A percentile compares a stretch with the other conserved stretches of the same genome.
phyloP scores from a whole-genome alignment of 2,329 filamentous ascomycete genomes.

The Sporothrix pseudoabietina region DNA sequence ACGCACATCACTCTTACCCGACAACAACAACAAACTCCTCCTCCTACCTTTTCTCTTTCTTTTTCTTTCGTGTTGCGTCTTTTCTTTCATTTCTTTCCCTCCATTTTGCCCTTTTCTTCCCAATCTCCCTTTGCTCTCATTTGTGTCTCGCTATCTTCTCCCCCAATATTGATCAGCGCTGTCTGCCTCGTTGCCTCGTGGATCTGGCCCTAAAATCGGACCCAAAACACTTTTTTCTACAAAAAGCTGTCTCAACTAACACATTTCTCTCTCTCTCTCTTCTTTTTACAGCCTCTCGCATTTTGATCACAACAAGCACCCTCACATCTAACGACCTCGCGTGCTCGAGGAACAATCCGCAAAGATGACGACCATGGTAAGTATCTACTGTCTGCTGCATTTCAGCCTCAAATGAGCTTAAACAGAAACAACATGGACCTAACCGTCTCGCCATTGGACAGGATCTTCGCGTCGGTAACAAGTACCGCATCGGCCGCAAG shows the following conservation, averaged over 20 bases:
- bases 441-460: slow-evolving; percentile 43
- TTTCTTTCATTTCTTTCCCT: neutral
- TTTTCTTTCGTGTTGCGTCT: neutral
- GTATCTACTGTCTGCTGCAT: neutral
- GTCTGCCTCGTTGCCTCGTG: slow-evolving; percentile 17
- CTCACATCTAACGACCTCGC: slow-evolving; percentile 31
- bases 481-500: slow-evolving; percentile 99
- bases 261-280: neutral
- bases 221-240: neutral
- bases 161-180: slow-evolving; percentile 11
- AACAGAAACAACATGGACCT: neutral
- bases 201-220: neutral
- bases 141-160: slow-evolving; percentile 6
- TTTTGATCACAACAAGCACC: slow-evolving; percentile 16
- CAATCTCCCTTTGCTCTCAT: neutral
- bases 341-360: slow-evolving; percentile 32
- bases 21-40: neutral
- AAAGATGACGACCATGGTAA: slow-evolving; percentile 50
- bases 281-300: neutral
- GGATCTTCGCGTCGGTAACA: slow-evolving; percentile 99
- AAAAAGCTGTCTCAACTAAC: slow-evolving; percentile 12
- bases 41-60: neutral
- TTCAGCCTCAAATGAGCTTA: neutral
- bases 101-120: neutral
- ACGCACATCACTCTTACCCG: neutral